phyloP scores from a whole-genome alignment of 495 filamentous ascomycete species.

The Peziza echinospora region DNA sequence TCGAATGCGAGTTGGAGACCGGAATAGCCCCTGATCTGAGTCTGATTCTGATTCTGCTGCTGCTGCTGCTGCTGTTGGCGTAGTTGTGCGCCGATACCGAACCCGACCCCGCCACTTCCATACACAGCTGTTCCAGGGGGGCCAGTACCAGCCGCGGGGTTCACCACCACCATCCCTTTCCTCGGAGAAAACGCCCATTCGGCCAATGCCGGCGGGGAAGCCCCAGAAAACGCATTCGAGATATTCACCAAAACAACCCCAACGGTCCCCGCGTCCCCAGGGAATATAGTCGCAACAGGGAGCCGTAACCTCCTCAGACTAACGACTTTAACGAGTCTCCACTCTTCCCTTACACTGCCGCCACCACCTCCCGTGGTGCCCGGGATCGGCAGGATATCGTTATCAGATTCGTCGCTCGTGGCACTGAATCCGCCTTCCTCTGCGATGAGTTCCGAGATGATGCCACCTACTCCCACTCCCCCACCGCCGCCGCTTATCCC shows the following conservation, averaged over 20 bases:
- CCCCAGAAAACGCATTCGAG: neutral
- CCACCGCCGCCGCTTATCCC: too few relatives aligned
- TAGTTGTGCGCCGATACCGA: conserved; percentile 37
- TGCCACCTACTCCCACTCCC: neutral
- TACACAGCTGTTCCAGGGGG: conserved; percentile 3
- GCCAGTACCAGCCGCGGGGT: neutral
- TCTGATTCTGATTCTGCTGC: neutral
- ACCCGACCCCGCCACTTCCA: neutral
- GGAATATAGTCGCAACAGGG: conserved; percentile 50
- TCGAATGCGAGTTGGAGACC: conserved; percentile 31
- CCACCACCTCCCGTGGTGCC: neutral
- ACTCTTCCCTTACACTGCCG: conserved; percentile 2
- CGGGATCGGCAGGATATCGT: neutral
- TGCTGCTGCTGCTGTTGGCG: conserved; percentile 43
- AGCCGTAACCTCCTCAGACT: conserved; percentile 76
- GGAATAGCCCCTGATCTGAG: conserved; percentile 24
- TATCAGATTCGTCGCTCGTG: neutral
- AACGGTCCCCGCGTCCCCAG: conserved; percentile 78
- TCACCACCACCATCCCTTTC: neutral
- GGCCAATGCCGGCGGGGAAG: neutral
- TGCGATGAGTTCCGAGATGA: neutral
- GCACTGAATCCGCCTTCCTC: neutral
- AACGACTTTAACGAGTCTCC: conserved; percentile 29
- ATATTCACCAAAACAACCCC: conserved; percentile 38
- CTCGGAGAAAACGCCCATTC: neutral